phyloP scores from a whole-genome alignment of 306 rosid species.

The Trifolium pratense region DNA sequence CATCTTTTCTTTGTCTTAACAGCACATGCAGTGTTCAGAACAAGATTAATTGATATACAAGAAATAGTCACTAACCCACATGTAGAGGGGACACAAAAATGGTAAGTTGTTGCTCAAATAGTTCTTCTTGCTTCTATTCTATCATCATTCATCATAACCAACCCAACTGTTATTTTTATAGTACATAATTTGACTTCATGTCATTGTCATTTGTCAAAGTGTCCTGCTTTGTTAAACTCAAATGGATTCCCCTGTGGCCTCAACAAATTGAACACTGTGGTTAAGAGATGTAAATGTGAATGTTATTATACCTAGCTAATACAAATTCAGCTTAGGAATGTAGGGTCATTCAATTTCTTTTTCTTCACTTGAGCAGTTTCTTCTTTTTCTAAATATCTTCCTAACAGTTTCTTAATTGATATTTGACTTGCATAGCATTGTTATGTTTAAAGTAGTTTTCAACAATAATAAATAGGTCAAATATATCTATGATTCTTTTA shows the following conservation, averaged over 20 bases:
- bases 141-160: conserved; percentile 1
- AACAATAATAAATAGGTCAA: not conserved
- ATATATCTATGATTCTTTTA: too few relatives aligned
- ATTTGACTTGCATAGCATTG: not conserved
- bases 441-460: not conserved
- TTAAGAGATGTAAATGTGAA: not conserved
- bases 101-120: not conserved
- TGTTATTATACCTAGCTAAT: not conserved
- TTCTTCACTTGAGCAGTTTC: not conserved
- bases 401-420: not conserved
- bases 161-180: not conserved
- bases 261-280: not conserved
- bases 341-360: not conserved
- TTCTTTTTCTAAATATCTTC: not conserved
- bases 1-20: conserved; percentile 27
- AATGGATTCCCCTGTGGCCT: not conserved
- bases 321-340: not conserved
- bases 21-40: conserved; percentile 40
- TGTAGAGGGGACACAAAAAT: conserved; percentile 25
- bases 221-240: not conserved
- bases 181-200: not conserved
- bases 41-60: conserved; percentile 15
- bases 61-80: conserved; percentile 24
- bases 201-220: not conserved
- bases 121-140: conserved; percentile 2